Conservation (phyloP, 768 basidiomycete genomes). For the Suillus decipiens region DNA sequence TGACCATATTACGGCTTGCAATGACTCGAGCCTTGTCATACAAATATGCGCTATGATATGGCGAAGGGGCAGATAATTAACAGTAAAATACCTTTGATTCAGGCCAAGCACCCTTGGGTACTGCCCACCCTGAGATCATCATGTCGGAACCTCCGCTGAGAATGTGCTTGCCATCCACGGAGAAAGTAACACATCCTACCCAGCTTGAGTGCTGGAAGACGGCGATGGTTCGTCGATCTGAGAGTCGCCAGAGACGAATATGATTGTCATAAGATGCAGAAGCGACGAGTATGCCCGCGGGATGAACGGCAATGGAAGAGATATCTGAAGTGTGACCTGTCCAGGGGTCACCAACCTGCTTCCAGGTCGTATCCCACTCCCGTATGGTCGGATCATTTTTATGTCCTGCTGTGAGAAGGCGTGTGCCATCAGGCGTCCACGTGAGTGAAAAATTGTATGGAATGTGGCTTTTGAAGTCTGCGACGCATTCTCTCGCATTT, state of each 20-base stretch:
- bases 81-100: background rate
- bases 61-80: background rate
- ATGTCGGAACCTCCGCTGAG: background rate
- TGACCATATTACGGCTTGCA: background rate
- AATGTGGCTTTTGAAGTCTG: background rate
- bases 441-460: background rate
- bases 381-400: background rate
- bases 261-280: background rate
- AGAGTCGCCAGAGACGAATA: background rate
- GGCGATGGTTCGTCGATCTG: background rate
- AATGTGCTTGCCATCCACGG: background rate
- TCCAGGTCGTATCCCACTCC: constrained; percentile 1
- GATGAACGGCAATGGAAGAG: background rate
- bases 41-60: background rate
- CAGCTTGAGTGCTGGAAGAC: background rate
- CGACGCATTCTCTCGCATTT: background rate
- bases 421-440: background rate
- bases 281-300: background rate
- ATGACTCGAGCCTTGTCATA: background rate
- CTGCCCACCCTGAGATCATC: background rate
- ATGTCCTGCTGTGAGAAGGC: background rate
- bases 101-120: background rate
- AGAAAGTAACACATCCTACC: background rate
- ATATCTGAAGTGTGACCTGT: background rate
- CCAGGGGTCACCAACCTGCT: background rate